These are phyloP conservation scores for Lentinus tigrinus DNA, from an alignment of 768 basidiomycete species.

Conservation along the genomic window DNA sequence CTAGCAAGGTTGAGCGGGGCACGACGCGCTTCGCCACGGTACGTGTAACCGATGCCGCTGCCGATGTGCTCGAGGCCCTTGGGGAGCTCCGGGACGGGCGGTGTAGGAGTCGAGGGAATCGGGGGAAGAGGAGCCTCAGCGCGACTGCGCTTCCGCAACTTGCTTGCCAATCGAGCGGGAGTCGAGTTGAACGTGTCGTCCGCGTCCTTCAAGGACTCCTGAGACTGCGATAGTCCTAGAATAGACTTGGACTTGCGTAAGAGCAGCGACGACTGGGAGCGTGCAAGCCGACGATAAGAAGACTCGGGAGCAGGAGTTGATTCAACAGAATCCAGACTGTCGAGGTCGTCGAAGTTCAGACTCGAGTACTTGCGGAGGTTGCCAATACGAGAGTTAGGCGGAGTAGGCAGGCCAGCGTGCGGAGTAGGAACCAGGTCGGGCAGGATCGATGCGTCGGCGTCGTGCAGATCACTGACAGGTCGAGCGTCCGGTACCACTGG, in stretches of 20 bases:
- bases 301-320: background rate
- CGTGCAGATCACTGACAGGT: background rate
- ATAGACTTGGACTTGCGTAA: conserved; percentile 18
- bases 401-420: background rate
- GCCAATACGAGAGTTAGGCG: conserved; percentile 5
- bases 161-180: conserved; percentile 32
- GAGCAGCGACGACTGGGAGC: conserved; percentile 1
- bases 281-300: conserved; percentile 10
- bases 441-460: conserved; percentile 3
- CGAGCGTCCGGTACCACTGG: background rate
- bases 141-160: conserved; percentile 39
- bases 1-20: conserved; percentile 14
- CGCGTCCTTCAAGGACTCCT: conserved; percentile 27
- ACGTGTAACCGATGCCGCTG: conserved; percentile 33
- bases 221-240: conserved; percentile 35
- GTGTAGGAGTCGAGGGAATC: conserved; percentile 24
- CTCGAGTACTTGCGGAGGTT: conserved; percentile 29
- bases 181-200: conserved; percentile 16
- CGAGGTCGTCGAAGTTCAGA: conserved; percentile 27
- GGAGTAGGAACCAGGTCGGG: conserved; percentile 12
- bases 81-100: conserved; percentile 37
- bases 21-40: conserved; percentile 9
- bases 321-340: conserved; percentile 18
- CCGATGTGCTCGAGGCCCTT: conserved; percentile 31
- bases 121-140: conserved; percentile 32